Evolutionary conservation across 495 filamentous ascomycete species (phyloP), one percentile per base, ranked within the genome.

Genomic region (Annulohypoxylon bovei): DNA sequence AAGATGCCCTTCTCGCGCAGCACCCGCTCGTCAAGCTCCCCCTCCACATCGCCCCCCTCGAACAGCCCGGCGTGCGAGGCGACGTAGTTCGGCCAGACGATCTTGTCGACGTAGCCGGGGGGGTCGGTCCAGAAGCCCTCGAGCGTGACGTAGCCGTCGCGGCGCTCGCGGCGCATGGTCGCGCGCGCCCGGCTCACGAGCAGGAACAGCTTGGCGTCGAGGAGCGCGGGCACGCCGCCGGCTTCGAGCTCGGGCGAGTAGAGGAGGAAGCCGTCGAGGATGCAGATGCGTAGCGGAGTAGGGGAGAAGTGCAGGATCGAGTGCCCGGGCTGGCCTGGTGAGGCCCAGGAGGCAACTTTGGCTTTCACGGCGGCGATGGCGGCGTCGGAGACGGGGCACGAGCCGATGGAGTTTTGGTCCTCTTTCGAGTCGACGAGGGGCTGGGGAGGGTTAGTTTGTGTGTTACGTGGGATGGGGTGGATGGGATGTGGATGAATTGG

Each of bases 41-140:
- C 86, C 49, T 90, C 84, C 0, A 90, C 89, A 77, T 92, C 84
- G 2, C 86, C 88, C 20, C 81, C 81, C 63, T 89, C 70, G 77
- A 97, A 92, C 70, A 98, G 79, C 81, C 89, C 93, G 60, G 81
- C 77, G 81, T 98, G 93, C 76, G 91, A 86, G 70, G 83, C 81
- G 20, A 91, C 92, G 77, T 97, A 98, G 66, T 93, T 92, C 27
- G 94, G 94, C 95, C 95, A 99, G 3, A 99, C 95, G 61, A 99
- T 86, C 79, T 91, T 86, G 72, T 99, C 95, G 47, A 98, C 93
- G 79, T 98, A 99, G 0, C 92, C 94, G 1, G 91, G 92, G 1
- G 95, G 95, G 77, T 99, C 95, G 18, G 87, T 85, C 95, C 95
- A 99, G 81, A 97, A 98, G 14, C 94, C 94, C 77, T 90, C 91